Conservation (phyloP, 306 rosid species). For the Quercus alba region DNA sequence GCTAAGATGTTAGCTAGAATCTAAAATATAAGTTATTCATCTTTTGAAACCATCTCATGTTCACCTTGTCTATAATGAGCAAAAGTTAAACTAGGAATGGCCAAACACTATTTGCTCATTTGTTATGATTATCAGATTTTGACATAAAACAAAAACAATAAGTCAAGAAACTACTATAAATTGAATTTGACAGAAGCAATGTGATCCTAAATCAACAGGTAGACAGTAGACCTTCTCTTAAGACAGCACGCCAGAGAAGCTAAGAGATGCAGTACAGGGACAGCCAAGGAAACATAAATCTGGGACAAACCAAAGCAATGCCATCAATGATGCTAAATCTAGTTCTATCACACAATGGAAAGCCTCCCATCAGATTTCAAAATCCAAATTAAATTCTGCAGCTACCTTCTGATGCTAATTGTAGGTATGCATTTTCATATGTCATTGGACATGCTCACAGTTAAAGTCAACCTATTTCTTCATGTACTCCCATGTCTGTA, state of each 20-base stretch:
- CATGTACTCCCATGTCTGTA: not conserved
- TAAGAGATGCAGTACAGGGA: not conserved
- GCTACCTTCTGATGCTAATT: not conserved
- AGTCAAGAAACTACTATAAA: not conserved
- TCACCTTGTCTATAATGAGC: not conserved
- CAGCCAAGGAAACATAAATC: not conserved
- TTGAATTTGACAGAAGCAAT: not conserved
- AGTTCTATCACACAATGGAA: not conserved
- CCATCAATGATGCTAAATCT: not conserved
- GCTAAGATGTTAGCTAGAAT: not conserved
- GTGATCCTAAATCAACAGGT: not conserved
- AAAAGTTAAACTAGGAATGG: not conserved
- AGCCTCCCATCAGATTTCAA: conserved; percentile 1
- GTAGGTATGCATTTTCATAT: not conserved
- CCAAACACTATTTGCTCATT: not conserved
- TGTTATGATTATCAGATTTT: not conserved
- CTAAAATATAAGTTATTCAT: not conserved
- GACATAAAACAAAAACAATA: not conserved
- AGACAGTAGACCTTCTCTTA: not conserved
- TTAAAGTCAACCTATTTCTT: not conserved
- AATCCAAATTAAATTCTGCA: not conserved
- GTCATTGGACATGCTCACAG: not conserved
- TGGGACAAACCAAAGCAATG: not conserved
- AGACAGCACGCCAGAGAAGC: not conserved
- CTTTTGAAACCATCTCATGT: conserved; percentile 2